Evolutionary conservation across 2,329 filamentous ascomycete genomes (phyloP).

Genomic region (Clonostachys rosea): DNA sequence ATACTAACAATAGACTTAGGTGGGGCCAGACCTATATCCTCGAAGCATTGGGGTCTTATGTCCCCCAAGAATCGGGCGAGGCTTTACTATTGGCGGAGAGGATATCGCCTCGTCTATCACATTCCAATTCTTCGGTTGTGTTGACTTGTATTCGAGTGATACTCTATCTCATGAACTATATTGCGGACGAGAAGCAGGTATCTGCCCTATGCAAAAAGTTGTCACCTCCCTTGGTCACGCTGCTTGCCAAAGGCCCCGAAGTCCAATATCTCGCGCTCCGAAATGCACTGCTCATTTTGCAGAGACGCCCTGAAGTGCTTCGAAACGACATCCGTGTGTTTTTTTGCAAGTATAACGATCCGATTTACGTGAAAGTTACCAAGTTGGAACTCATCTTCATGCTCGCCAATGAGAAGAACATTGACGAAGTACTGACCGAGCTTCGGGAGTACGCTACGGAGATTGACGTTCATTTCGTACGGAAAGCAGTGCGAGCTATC

Average conservation of each 20-base stretch:
- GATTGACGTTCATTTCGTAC: slow-evolving; percentile 97
- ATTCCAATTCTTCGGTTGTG: slow-evolving; percentile 95
- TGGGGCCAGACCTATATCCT: slow-evolving; percentile 99
- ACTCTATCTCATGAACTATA: slow-evolving; percentile 98
- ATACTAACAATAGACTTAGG: slow-evolving; percentile 35
- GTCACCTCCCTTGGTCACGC: slow-evolving; percentile 88
- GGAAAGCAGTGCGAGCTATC: slow-evolving; percentile 94
- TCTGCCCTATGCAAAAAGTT: slow-evolving; percentile 84
- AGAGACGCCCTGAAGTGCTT: slow-evolving; percentile 86
- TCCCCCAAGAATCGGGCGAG: slow-evolving; percentile 86
- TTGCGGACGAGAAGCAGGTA: slow-evolving; percentile 85
- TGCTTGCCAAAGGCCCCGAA: slow-evolving; percentile 92
- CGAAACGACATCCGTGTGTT: slow-evolving; percentile 97
- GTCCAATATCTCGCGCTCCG: slow-evolving; percentile 96
- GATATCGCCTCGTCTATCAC: slow-evolving; percentile 90
- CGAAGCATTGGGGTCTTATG: slow-evolving; percentile 95
- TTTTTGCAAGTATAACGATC: slow-evolving; percentile 99
- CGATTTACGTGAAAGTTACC: slow-evolving; percentile 98
- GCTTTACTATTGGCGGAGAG: slow-evolving; percentile 87
- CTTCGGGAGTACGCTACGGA: slow-evolving; percentile 95
- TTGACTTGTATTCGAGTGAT: slow-evolving; percentile 95
- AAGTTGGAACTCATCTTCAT: slow-evolving; percentile 99
- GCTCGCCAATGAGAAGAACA: slow-evolving; percentile 93
- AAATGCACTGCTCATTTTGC: slow-evolving; percentile 90
- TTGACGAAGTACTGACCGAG: slow-evolving; percentile 90